phyloP scores from a whole-genome alignment of 257 asterid species.

The Plantago elongata region DNA sequence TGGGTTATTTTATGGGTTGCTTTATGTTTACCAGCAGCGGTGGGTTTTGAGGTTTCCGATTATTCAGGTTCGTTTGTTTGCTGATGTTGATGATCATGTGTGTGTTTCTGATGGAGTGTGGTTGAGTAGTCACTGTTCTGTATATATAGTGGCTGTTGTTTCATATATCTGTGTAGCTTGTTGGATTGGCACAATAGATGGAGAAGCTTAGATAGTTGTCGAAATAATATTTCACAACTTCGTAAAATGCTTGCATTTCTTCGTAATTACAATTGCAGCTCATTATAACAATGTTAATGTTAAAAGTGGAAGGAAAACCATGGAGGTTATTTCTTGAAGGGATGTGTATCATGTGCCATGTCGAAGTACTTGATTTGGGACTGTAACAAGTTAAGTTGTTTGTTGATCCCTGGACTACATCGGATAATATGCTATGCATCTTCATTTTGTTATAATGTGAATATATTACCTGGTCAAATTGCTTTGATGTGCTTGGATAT shows the following conservation, averaged over 20 bases:
- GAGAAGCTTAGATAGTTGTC: not conserved
- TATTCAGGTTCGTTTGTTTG: slow-evolving; percentile 53
- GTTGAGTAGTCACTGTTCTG: not conserved
- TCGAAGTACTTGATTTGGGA: not conserved
- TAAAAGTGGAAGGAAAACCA: too few species aligned
- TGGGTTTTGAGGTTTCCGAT: slow-evolving; percentile 88
- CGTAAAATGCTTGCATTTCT: too few species aligned
- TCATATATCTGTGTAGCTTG: not conserved
- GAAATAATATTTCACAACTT: too few species aligned
- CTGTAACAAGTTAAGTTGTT: not conserved
- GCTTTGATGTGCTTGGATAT: too few species aligned
- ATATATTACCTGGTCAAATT: slow-evolving; percentile 1
- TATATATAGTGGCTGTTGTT: not conserved
- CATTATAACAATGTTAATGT: not conserved
- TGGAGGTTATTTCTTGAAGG: not conserved
- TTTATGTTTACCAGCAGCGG: slow-evolving; percentile 54
- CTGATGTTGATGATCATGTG: slow-evolving; percentile 3
- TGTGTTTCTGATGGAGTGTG: not conserved
- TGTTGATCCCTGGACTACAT: not conserved
- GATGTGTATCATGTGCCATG: not conserved
- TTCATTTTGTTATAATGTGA: not conserved
- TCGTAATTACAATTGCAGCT: not conserved
- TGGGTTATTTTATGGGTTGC: slow-evolving; percentile 64
- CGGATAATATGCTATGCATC: not conserved
- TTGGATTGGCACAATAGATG: not conserved